Conservation (phyloP, 148 eudicot genomes). For the Amaranthus palmeri region DNA sequence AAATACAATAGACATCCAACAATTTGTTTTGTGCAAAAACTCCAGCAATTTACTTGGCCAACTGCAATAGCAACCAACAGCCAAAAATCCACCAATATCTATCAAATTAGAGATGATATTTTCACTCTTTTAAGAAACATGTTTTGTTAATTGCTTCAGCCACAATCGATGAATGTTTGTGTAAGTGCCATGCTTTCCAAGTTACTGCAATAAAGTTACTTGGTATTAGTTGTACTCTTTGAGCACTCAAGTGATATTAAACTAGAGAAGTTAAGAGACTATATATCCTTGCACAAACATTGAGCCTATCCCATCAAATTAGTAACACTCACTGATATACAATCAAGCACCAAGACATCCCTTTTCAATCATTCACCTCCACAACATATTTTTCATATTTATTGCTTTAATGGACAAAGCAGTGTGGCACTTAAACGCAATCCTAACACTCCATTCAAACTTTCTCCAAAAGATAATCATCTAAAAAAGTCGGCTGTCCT, state of each 20-base stretch:
- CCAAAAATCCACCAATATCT: constrained; percentile 16
- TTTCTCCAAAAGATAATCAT: neutral
- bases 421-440: neutral
- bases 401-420: neutral
- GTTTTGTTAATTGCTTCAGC: constrained; percentile 22
- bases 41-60: constrained; percentile 9
- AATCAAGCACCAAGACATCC: neutral
- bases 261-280: constrained; percentile 22
- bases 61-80: constrained; percentile 8
- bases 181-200: constrained; percentile 28
- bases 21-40: no score
- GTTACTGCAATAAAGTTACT: constrained; percentile 32
- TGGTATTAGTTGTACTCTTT: constrained; percentile 27
- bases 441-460: neutral
- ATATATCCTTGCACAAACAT: constrained; percentile 3
- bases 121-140: constrained; percentile 21
- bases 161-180: constrained; percentile 22
- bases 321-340: constrained; percentile 2
- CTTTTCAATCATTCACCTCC: neutral
- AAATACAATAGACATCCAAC: no score
- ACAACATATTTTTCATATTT: neutral
- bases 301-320: neutral
- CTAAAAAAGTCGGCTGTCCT: neutral
- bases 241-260: constrained; percentile 22
- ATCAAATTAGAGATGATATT: constrained; percentile 13